Percentiles rank a stretch among this genome's conserved stretches.
Conservation (phyloP, 2,329 filamentous ascomycete genomes). For the Fusarium scirpi region DNA sequence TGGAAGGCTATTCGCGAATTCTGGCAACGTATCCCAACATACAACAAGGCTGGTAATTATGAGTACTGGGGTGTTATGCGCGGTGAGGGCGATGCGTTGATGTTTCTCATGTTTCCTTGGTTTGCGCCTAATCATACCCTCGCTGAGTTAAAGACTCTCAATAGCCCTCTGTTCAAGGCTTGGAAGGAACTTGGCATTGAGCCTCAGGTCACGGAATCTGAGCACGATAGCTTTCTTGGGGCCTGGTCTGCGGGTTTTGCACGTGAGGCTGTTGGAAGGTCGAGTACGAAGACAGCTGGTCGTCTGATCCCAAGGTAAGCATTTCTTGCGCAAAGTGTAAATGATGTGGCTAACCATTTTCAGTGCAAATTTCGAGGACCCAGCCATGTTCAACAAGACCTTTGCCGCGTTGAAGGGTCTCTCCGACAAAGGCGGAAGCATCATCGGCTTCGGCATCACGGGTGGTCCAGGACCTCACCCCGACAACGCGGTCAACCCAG, state of each 20-base stretch:
- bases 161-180: conserved; percentile 23
- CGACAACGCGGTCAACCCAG: conserved; percentile 60
- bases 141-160: conserved; percentile 22
- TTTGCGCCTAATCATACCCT: conserved; percentile 40
- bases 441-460: conserved; percentile 57
- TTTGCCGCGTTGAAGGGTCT: conserved; percentile 54
- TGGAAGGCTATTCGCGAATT: conserved; percentile 37
- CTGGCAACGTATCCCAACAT: conserved; percentile 29
- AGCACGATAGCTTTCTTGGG: conserved; percentile 35
- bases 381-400: conserved; percentile 49
- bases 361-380: conserved; percentile 35
- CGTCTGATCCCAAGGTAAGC: conserved; percentile 40
- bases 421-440: conserved; percentile 55
- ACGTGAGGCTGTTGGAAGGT: conserved; percentile 28
- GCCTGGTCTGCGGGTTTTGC: conserved; percentile 42
- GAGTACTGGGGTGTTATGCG: conserved; percentile 42
- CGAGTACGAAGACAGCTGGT: conserved; percentile 37
- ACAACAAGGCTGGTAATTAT: conserved; percentile 39
- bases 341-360: not conserved
- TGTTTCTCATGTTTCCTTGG: conserved; percentile 41
- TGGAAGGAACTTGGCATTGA: conserved; percentile 32
- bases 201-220: conserved; percentile 20
- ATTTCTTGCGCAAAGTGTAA: too few species aligned
- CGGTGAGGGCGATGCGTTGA: conserved; percentile 15
- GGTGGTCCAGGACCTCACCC: conserved; percentile 49